Base-by-base conservation (phyloP, 2,329 filamentous ascomycete species). In the Pseudogymnoascus sp. region DNA sequence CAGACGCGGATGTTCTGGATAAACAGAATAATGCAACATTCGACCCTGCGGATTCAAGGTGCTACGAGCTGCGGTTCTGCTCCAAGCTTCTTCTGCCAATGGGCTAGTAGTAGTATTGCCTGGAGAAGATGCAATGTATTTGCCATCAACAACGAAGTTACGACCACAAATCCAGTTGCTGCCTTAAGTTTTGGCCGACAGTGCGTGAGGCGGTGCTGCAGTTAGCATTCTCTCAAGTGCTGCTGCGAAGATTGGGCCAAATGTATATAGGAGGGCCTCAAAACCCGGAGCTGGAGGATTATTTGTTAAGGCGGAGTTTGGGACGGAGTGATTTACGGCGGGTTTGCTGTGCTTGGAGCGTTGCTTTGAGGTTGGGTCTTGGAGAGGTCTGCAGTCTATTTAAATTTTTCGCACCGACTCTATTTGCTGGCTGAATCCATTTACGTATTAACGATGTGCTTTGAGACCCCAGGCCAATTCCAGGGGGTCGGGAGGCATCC, bases 21-120 rank as follows among this genome's bases (percentile, higher is more conserved):
- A 70, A 71, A 63, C 68, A 72, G 40, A 64, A 66, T 8, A 68
- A 71, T 36, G 64, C 64, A 36, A 61, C 61, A 9, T 72, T 71
- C 33, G 66, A 72, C 33, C 65, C 67, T 9, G 63, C 65, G 11
- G 65, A 81, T 65, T 81, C 79, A 7, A 75, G 79, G 33, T 82
- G 78, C 39, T 75, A 79, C 44, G 79, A 82, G 66, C 71, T 82
- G 40, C 76, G 77, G 63, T 80, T 80, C 64, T 80, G 77, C 66
- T 78, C 78, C 5, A 75, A 78, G 47, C 75, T 80, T 39, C 71
- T 81, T 35, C 72, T 80, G 60, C 61, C 68, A 58, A 64, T 57
- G 57, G 50, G 26, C 7, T 62, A 62, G 33, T 33, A 8, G 5
- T 9, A 13, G 17, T 7, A n/a, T 54, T 54, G n/a, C 15, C 33